Conservation (phyloP, 768 basidiomycete species). For the Lactarius hengduanensis region DNA sequence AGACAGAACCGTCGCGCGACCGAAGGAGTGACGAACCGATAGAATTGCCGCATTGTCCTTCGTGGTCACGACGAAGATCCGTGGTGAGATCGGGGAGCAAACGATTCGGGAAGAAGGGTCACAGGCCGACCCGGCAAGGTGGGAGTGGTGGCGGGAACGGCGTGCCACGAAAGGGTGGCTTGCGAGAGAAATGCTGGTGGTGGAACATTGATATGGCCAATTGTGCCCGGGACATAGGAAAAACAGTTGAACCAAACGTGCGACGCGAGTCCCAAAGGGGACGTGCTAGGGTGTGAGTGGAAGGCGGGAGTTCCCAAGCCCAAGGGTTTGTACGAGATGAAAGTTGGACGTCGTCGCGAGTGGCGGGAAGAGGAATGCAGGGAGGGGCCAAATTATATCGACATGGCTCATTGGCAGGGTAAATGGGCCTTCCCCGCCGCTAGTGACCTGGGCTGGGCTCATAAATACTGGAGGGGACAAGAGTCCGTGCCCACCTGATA, state of each 20-base stretch:
- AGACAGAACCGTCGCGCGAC: neutral
- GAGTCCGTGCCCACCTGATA: slow-evolving; percentile 21
- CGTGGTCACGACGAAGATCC: slow-evolving; percentile 8
- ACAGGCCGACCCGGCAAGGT: neutral
- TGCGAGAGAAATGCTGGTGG: slow-evolving; percentile 23
- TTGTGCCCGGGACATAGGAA: neutral
- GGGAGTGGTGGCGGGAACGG: neutral
- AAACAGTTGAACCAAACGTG: slow-evolving; percentile 1
- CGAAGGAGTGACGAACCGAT: neutral
- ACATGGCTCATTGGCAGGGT: neutral
- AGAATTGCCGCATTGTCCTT: neutral
- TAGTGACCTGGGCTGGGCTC: slow-evolving; percentile 3
- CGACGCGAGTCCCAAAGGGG: slow-evolving; percentile 1
- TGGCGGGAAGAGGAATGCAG: neutral
- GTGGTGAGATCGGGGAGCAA: slow-evolving; percentile 22
- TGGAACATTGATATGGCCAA: slow-evolving; percentile 8
- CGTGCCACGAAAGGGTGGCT: neutral
- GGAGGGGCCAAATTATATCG: neutral
- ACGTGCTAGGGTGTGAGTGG: neutral
- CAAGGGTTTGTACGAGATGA: neutral
- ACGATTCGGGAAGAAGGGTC: slow-evolving; percentile 4
- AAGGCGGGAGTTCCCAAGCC: neutral
- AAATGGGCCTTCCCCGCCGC: neutral
- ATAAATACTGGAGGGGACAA: slow-evolving; percentile 18
- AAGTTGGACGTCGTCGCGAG: neutral